These are phyloP conservation scores for Osmanthus fragrans DNA, from an alignment of 257 asterid genomes.

Conservation along the genomic window DNA sequence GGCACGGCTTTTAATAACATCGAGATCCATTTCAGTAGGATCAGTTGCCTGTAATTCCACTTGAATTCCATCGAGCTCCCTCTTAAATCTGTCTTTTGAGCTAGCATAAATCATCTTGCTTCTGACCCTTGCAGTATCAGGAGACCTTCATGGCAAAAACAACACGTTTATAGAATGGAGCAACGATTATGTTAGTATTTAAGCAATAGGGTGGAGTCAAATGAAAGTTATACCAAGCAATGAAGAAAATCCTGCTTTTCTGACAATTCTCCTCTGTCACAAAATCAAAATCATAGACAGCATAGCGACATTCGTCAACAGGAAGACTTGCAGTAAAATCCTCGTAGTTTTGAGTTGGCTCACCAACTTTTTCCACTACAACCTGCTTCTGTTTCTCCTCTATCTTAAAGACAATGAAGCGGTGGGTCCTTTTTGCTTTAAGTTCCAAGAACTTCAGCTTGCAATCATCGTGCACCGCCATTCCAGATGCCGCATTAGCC, in stretches of 20 bases:
- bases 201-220: not conserved
- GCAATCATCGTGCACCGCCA: slow-evolving; percentile 67
- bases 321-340: slow-evolving; percentile 60
- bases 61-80: slow-evolving; percentile 60
- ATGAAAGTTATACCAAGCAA: slow-evolving; percentile 48
- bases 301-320: slow-evolving; percentile 58
- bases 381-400: slow-evolving; percentile 65
- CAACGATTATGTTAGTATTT: not conserved
- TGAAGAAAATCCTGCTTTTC: slow-evolving; percentile 67
- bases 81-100: slow-evolving; percentile 57
- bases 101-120: slow-evolving; percentile 70
- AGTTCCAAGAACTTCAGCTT: slow-evolving; percentile 62
- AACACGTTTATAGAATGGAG: not conserved
- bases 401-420: slow-evolving; percentile 58
- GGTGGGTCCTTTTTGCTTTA: slow-evolving; percentile 55
- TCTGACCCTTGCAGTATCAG: slow-evolving; percentile 60
- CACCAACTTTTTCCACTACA: slow-evolving; percentile 53
- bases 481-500: slow-evolving; percentile 67
- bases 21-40: slow-evolving; percentile 72
- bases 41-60: slow-evolving; percentile 71
- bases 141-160: slow-evolving; percentile 43
- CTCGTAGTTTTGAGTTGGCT: slow-evolving; percentile 51
- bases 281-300: slow-evolving; percentile 61
- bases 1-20: slow-evolving; percentile 63
- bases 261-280: slow-evolving; percentile 62